Base-by-base conservation (phyloP, 441 rosid genomes). In the Gossypium gossypioides region DNA sequence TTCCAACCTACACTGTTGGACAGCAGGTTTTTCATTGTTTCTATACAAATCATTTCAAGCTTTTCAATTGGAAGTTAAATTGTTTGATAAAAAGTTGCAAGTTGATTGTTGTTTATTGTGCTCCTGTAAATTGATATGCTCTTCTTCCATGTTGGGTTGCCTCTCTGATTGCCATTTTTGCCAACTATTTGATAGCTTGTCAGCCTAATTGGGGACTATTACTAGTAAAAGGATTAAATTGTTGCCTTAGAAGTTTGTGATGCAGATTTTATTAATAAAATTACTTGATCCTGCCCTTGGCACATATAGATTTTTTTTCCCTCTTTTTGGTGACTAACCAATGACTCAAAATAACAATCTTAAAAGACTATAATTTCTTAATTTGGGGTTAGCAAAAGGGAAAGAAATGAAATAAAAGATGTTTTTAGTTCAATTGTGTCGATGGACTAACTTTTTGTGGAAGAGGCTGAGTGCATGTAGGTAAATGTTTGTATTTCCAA, bases 1-100 rank as follows among this genome's bases (percentile, higher is more conserved):
- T 95, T 82, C 96, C 99, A 42, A 81, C 89, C 46, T 89, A 89
- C 74, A 80, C 73, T 21, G 74, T 77, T 56, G 99, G 99, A 76
- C 97, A 91, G 80, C 97, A 92, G 99, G 98, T 93, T 69, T 79
- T 88, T 55, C 50, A 32, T 71, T 69, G 46, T 68, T 42, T 70
- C 21, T 12, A 2, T 58, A 37, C 42, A 2, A 7, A 42, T 59
- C n/a, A 58, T 79, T 77, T 9, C 52, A 68, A 54, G 69, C 32
- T 40, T 79, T 77, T 34, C 57, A 68, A 52, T 60, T 61, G 67
- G 68, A 75, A 69, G 16, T 40, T 40, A 40, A 40, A 40, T 37
- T 37, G 44, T 8, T 37, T 37, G 44, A 37, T 37, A 37, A 37
- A 37, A 37, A 8, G 44, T 37, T 40, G 44, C 44, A 40, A 40